These are phyloP conservation scores for Conringia planisiliqua DNA, from an alignment of 345 rosid genomes.

Conservation along the genomic window DNA sequence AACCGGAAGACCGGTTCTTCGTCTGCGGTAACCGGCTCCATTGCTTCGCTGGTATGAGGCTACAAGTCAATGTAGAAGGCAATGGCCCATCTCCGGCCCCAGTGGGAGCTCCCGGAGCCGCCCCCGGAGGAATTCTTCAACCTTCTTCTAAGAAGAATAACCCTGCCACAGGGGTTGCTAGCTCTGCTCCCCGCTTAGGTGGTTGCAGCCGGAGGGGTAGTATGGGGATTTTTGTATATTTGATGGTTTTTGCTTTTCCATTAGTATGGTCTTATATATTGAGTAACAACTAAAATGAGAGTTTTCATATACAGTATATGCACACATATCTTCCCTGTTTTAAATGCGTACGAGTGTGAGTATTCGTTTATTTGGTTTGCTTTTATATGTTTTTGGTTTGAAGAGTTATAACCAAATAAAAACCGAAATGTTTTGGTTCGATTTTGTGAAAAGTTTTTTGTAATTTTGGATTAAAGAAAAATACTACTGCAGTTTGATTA, in stretches of 20 bases:
- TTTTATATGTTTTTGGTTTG: neutral
- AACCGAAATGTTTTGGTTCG: neutral
- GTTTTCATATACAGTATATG: neutral
- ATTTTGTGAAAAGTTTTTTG: neutral
- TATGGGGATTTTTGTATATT: neutral
- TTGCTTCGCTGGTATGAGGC: slow-evolving; percentile 89
- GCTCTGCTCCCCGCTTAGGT: slow-evolving; percentile 32
- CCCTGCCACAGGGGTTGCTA: slow-evolving; percentile 41
- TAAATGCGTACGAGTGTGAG: neutral
- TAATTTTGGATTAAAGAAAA: neutral
- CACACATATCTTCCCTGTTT: neutral
- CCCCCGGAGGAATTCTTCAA: slow-evolving; percentile 28
- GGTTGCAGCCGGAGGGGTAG: neutral
- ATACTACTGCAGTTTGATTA: neutral
- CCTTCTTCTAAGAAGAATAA: slow-evolving; percentile 52
- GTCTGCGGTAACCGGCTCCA: slow-evolving; percentile 57
- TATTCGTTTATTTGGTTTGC: neutral
- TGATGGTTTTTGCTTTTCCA: slow-evolving; percentile 22
- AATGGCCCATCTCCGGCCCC: slow-evolving; percentile 53
- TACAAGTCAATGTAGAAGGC: slow-evolving; percentile 47
- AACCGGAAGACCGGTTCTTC: slow-evolving; percentile 60
- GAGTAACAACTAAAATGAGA: neutral
- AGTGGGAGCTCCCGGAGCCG: slow-evolving; percentile 45
- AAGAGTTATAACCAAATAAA: neutral
- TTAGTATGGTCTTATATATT: neutral